Evolutionary conservation across 257 asterid species (phyloP).

Genomic region (Nicotiana paniculata): DNA sequence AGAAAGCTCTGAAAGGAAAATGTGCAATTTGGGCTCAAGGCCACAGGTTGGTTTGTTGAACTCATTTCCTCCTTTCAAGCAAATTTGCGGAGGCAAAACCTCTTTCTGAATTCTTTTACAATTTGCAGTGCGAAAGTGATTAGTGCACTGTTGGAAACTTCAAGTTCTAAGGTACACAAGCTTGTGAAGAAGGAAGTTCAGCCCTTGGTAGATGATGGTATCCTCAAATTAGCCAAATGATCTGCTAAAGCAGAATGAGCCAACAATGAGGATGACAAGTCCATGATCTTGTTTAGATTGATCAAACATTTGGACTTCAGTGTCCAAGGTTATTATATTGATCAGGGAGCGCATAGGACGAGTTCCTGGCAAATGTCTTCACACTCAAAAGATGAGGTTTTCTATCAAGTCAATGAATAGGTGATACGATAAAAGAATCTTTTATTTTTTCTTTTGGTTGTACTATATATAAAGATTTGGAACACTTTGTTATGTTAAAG

Average conservation of each 20-base stretch:
- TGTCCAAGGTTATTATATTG: not conserved
- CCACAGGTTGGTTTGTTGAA: conserved; percentile 49
- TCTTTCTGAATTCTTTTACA: conserved; percentile 4
- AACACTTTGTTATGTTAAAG: not conserved
- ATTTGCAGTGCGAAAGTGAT: conserved; percentile 53
- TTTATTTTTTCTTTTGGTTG: not conserved
- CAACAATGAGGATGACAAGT: not conserved
- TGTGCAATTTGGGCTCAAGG: conserved; percentile 70
- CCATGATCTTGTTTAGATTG: no score
- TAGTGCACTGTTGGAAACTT: conserved; percentile 53
- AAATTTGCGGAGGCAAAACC: not conserved
- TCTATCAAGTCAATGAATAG: conserved; percentile 2
- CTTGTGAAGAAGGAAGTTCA: conserved; percentile 59
- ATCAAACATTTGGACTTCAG: no score
- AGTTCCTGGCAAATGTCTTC: not conserved
- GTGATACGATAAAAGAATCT: not conserved
- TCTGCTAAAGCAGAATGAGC: conserved; percentile 17
- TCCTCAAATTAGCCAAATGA: conserved; percentile 39
- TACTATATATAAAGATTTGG: not conserved
- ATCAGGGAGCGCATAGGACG: not conserved
- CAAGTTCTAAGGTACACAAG: conserved; percentile 37
- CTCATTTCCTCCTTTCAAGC: not conserved
- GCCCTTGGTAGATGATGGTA: conserved; percentile 56
- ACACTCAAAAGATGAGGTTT: not conserved
- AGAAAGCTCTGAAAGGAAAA: conserved; percentile 66